Conservation (phyloP, 169 alveolate genomes). For the Fabrea salina region DNA sequence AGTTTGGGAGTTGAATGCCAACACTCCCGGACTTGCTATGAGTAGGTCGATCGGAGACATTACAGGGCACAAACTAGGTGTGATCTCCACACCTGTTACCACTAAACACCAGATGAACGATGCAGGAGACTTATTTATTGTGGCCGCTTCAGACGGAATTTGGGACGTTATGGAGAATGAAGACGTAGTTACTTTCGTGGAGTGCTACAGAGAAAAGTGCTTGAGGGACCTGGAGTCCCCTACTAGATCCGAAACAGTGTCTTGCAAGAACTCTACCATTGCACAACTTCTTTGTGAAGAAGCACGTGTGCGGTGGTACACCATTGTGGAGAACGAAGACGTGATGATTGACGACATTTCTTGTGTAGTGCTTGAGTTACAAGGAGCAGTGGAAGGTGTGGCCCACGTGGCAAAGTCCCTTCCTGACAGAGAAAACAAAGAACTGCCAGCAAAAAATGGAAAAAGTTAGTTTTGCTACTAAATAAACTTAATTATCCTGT, state of each 20-base stretch:
- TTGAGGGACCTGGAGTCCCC: neutral
- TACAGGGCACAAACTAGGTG: constrained; percentile 18
- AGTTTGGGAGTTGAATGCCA: neutral
- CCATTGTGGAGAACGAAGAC: constrained; percentile 28
- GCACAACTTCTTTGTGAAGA: constrained; percentile 28
- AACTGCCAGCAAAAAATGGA: too few relatives aligned
- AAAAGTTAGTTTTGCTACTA: too few relatives aligned
- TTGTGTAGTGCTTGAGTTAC: constrained; percentile 12
- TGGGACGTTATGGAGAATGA: constrained; percentile 18
- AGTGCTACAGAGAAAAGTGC: neutral
- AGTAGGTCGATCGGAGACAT: constrained; percentile 37
- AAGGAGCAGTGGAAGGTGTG: too few relatives aligned
- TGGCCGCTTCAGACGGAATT: constrained; percentile 32
- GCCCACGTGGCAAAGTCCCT: too few relatives aligned
- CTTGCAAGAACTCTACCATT: neutral
- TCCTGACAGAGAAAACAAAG: too few relatives aligned
- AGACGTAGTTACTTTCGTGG: constrained; percentile 8
- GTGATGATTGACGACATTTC: constrained; percentile 31
- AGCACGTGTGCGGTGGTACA: constrained; percentile 29
- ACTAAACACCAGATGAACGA: neutral
- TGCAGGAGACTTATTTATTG: constrained; percentile 3
- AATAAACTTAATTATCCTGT: too few relatives aligned
- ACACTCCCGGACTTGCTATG: constrained; percentile 34
- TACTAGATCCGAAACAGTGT: neutral
- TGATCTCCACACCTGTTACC: constrained; percentile 30